Evolutionary conservation across 139 green algal species (phyloP), one percentile per base, ranked within the genome.

Genomic region (Chlamydomonas eustigma): DNA sequence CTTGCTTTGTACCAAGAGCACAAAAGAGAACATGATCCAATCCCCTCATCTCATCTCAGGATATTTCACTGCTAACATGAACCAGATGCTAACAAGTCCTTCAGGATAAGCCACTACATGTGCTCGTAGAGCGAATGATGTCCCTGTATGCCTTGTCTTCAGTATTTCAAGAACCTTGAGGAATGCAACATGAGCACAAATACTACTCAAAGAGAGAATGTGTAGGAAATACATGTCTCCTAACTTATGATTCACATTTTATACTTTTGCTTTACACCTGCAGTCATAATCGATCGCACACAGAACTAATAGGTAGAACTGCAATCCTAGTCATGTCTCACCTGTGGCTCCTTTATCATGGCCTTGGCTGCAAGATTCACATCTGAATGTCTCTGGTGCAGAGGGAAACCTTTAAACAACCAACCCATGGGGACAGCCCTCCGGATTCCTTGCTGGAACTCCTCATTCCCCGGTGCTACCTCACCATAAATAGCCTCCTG

Each of bases 371-470:
- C 63, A 0, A 69, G 25, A 2, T 50, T 25, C 1, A n/a, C 51
- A 22, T 44, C 50, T 35, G 78, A 32, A 73, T 80, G 76, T 50
- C 70, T 71, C 68, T 86, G 80, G 39, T 89, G 81, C 76, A 83
- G 78, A 30, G 84, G 81, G 73, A 85, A 77, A 69, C 81, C 85
- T 71, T 88, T 89, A 76, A 91, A 91, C 30, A 84, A 73, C 66
- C 73, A 87, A 37, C 86, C 86, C 24, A 83, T 38, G 12, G 86
- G 86, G 37, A 86, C 81, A 31, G 80, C 78, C 31, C 82, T 80
- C 78, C 86, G 86, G 31, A 91, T 85, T 39, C 73, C 79, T 71
- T 84, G 64, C 67, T 88, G 81, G 68, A 89, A 89, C 66, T 89
- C 86, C 36, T 88, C 78, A 34, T 85, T 88, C 31, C 84, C 83